Evolutionary conservation across 441 rosid species (phyloP).

Genomic region (Kokia cookei): DNA sequence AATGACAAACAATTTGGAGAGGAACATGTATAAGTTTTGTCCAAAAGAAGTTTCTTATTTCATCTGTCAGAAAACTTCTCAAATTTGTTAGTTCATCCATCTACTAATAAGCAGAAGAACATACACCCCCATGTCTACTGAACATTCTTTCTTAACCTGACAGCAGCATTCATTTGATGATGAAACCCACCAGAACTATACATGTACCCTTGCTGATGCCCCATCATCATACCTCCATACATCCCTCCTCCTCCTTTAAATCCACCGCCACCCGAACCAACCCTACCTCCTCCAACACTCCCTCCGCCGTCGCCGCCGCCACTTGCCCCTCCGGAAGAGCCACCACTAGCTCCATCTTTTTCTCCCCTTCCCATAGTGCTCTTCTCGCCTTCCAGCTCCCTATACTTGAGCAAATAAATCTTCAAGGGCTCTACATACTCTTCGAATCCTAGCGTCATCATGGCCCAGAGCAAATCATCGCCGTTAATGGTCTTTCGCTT

Average conservation of each 20-base stretch:
- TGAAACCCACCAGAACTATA: slow-evolving; percentile 40
- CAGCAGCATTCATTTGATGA: slow-evolving; percentile 13
- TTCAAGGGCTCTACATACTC: slow-evolving; percentile 53
- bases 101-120: no score
- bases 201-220: slow-evolving; percentile 40
- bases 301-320: slow-evolving; percentile 19
- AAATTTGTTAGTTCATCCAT: slow-evolving; percentile 5
- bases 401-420: slow-evolving; percentile 45
- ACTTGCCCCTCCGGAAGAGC: slow-evolving; percentile 18
- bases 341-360: slow-evolving; percentile 28
- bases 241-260: slow-evolving; percentile 29
- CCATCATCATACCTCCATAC: slow-evolving; percentile 45
- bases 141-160: slow-evolving; percentile 17
- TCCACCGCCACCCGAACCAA: no score
- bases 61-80: background rate
- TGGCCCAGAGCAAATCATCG: slow-evolving; percentile 59
- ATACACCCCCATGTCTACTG: background rate
- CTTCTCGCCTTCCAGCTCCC: slow-evolving; percentile 57
- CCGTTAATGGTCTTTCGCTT: slow-evolving; percentile 65
- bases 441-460: slow-evolving; percentile 55
- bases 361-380: slow-evolving; percentile 26
- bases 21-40: background rate
- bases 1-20: background rate
- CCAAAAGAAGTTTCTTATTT: background rate
- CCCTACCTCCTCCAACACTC: slow-evolving; percentile 21